These are phyloP conservation scores for Talaromyces liani DNA, from an alignment of 495 filamentous ascomycete genomes.

Conservation along the genomic window DNA sequence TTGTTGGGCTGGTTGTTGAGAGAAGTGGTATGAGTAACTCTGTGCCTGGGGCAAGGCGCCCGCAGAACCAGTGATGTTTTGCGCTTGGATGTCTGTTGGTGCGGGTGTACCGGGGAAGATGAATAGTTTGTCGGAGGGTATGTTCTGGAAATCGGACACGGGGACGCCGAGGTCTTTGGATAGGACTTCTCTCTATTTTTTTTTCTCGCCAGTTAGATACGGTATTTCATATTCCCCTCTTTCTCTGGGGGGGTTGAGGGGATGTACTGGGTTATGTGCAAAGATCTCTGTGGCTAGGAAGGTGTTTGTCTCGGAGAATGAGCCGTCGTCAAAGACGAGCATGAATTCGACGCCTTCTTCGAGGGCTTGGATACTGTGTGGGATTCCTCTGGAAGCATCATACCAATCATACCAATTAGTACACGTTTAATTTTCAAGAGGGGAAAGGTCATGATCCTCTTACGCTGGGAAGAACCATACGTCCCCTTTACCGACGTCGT, in stretches of 20 bases:
- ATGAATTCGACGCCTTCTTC: conserved; percentile 61
- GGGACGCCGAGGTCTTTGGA: conserved; percentile 55
- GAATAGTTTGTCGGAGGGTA: conserved; percentile 54
- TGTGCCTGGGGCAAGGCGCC: conserved; percentile 44
- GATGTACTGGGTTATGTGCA: conserved; percentile 40
- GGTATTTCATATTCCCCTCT: too few species aligned
- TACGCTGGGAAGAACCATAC: conserved; percentile 63
- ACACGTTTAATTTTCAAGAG: too few species aligned
- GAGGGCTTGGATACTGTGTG: conserved; percentile 61
- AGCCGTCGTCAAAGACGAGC: conserved; percentile 61
- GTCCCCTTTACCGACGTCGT: conserved; percentile 60
- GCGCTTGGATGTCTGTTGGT: conserved; percentile 50
- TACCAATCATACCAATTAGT: too few species aligned
- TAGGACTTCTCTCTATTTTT: conserved; percentile 48
- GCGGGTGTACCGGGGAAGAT: conserved; percentile 63
- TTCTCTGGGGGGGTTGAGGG: too few species aligned
- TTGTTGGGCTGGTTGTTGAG: conserved; percentile 48
- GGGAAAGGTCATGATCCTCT: conserved; percentile 5
- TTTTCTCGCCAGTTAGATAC: too few species aligned
- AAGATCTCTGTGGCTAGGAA: conserved; percentile 63
- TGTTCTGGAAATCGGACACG: conserved; percentile 46
- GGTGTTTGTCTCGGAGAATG: conserved; percentile 63
- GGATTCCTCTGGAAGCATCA: conserved; percentile 38
- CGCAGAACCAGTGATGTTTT: conserved; percentile 53
- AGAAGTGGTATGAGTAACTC: conserved; percentile 63